Base-by-base conservation (phyloP, 1,284 basidiomycete species). In the Nidula niveotomentosa region DNA sequence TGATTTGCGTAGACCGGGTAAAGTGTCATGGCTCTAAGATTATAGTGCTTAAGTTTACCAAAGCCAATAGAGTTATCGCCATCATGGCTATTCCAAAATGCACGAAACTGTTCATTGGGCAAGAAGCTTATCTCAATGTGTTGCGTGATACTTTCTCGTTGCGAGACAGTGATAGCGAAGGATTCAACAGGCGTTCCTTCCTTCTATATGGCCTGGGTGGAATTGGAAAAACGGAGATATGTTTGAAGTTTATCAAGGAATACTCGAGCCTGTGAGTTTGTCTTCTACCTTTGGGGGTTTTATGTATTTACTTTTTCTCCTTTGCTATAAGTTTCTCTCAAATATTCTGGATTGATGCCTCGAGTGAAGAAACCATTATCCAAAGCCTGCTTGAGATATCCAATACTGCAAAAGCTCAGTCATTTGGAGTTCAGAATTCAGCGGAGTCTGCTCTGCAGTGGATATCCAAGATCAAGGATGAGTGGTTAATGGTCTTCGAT, bases 281-380 rank as follows among this genome's bases (percentile, higher is more conserved):
- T n/a, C n/a, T n/a, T 39, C 8, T 8, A 8, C n/a, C 36, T 39
- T 39, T 39, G n/a, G n/a, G n/a, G n/a, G n/a, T n/a, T 39, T n/a
- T 8, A 8, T 39, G 36, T 39, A 39, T 8, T 39, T 8, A 39
- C n/a, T 39, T 8, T 39, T 8, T 39, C n/a, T 8, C 8, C 8
- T 8, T 8, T 8, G n/a, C n/a, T 39, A n/a, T 3, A 13, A 57
- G 53, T n/a, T 53, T 57, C 36, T 57, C 56, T 33, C 9, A 54
- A 41, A 43, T 57, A 8, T 54, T 57, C 36, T 57, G 56, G 56
- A 51, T 57, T 53, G 56, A 57, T 54, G 56, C 56, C 30, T 54
- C 55, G n/a, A 53, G 52, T 36, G 15, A 53, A 13, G 35, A 15
- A 34, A 53, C 55, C 35, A 56, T 56, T 17, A n/a, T 15, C 6